Conservation (phyloP, 345 rosid genomes). For the Eutrema yunnanense region DNA sequence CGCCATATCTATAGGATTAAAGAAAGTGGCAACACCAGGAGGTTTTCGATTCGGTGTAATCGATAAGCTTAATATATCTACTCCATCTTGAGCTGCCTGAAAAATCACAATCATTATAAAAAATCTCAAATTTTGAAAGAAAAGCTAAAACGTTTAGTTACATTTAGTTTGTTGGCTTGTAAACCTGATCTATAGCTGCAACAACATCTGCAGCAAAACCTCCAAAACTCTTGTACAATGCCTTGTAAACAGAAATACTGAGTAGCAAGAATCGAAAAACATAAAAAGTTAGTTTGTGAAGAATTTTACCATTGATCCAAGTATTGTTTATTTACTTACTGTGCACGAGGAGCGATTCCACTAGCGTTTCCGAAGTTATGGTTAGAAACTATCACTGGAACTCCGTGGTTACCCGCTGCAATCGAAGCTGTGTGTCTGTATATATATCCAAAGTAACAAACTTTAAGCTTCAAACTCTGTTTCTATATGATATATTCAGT, state of each 20-base stretch:
- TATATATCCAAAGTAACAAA: not conserved
- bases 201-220: constrained; percentile 99
- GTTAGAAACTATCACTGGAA: constrained; percentile 78
- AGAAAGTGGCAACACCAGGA: constrained; percentile 85
- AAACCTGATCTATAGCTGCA: constrained; percentile 97
- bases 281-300: not conserved
- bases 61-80: constrained; percentile 81
- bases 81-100: constrained; percentile 99
- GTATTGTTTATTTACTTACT: constrained; percentile 45
- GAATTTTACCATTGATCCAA: not conserved
- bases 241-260: constrained; percentile 92
- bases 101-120: not conserved
- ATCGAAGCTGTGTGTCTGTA: constrained; percentile 94
- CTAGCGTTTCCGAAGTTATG: constrained; percentile 93
- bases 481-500: not conserved
- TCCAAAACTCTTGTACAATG: constrained; percentile 86
- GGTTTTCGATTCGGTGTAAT: constrained; percentile 94
- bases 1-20: constrained; percentile 96
- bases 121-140: not conserved
- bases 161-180: not conserved
- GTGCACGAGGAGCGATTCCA: constrained; percentile 97
- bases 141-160: not conserved
- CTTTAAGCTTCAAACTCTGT: constrained; percentile 5
- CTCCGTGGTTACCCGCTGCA: constrained; percentile 95
- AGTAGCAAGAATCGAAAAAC: constrained; percentile 11